Conservation (phyloP, 148 eudicot species). For the Fagopyrum tataricum region DNA sequence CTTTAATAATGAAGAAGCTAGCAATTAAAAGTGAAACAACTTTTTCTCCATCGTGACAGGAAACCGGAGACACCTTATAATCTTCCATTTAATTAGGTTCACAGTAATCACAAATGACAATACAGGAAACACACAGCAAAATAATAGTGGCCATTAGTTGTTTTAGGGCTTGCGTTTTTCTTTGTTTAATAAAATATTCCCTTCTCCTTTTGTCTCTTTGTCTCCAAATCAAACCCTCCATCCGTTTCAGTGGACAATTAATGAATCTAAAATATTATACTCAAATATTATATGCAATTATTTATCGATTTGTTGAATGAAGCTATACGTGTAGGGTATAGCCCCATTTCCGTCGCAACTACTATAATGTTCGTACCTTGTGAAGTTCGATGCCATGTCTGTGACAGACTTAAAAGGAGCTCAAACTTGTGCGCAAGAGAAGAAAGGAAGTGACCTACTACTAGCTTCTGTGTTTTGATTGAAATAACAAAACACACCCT, state of each 20-base stretch:
- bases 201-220: neutral
- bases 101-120: constrained; percentile 1
- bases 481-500: neutral
- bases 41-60: neutral
- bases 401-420: neutral
- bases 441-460: neutral
- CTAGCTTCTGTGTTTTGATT: neutral
- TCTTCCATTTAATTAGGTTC: neutral
- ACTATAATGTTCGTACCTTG: constrained; percentile 1
- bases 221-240: constrained; percentile 2
- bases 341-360: neutral
- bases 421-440: neutral
- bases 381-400: neutral
- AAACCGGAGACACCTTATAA: neutral
- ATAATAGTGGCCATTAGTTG: neutral
- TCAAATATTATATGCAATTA: neutral
- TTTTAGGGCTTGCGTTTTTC: neutral
- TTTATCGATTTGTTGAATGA: neutral
- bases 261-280: neutral
- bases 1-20: neutral
- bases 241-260: constrained; percentile 3
- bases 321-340: constrained; percentile 5
- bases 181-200: neutral
- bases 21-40: neutral
- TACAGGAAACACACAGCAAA: neutral